Evolutionary conservation across 2,329 filamentous ascomycete genomes (phyloP), one percentile per base, ranked within the genome.

Genomic region (Trichophyton mentagrophytes): DNA sequence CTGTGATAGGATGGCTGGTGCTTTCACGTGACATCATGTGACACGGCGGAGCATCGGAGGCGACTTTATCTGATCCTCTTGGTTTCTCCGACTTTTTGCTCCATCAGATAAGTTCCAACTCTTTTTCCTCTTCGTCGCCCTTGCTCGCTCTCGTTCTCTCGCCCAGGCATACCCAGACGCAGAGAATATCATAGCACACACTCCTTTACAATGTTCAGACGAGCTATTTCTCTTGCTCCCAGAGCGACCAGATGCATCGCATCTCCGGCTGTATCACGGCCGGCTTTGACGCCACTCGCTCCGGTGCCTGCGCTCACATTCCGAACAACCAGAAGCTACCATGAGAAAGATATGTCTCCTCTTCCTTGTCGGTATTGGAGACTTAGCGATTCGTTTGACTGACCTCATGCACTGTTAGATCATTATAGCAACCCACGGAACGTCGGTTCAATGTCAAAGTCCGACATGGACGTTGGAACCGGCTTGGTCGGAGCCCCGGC

Each of bases 401-500:
- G 72, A 78, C 74, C 65, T 66, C 30, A 67, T n/a, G 70, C 69
- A 80, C 78, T 88, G 66, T 81, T 95, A 66, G 89, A 95, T 74
- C 89, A 92, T 77, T 92, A 92, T 78, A 88, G 83, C 74, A 82
- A 82, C 67, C 88, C 88, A 30, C 84, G 88, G 65, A 90, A 90
- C 77, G 87, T 90, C 63, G 88, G 88, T 30, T 86, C 84, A 62
- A 86, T 91, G 84, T 76, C 80, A 74, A 95, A 95, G 80, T 83
- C 83, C 64, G 89, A 93, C 66, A 73, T 77, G 61, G 88, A 93
- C 65, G 91, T 96, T 64, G 91, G 91, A 66, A 95, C 91, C 17
- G 91, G 91, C 49, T 87, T 96, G 60, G 91, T 96, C 66, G 85
- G 89, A 67, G 89, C 90, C n/a, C 90, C 90, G 57, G 90, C 90